phyloP scores from a whole-genome alignment of 768 basidiomycete species.

The Lepiota brunneoincarnata region DNA sequence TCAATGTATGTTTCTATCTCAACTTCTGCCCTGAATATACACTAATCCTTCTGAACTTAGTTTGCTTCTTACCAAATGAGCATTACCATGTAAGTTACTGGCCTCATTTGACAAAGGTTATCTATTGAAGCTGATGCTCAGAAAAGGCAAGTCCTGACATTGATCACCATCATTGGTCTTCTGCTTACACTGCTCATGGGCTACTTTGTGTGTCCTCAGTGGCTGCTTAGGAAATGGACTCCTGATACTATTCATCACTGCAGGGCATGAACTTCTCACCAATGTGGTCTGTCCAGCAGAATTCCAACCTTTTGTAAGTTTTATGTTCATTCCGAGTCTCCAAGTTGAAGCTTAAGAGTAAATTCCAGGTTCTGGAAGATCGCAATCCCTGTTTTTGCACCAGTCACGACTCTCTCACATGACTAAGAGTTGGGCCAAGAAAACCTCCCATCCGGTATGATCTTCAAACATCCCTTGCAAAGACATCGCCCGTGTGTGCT shows the following conservation, averaged over 20 bases:
- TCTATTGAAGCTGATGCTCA: constrained; percentile 2
- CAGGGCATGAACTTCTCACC: constrained; percentile 66
- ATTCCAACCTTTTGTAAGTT: constrained; percentile 47
- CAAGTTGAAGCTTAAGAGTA: neutral
- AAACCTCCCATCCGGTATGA: constrained; percentile 26
- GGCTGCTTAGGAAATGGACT: neutral
- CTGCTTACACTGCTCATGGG: constrained; percentile 69
- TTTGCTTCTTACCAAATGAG: constrained; percentile 76
- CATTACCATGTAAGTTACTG: constrained; percentile 55
- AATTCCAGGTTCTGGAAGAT: constrained; percentile 61
- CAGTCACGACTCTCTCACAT: constrained; percentile 48
- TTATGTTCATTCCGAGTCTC: neutral
- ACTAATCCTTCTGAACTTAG: constrained; percentile 29
- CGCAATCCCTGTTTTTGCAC: constrained; percentile 54
- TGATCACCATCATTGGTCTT: constrained; percentile 69
- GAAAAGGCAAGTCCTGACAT: constrained; percentile 58
- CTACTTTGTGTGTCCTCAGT: constrained; percentile 45
- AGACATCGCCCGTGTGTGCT: neutral
- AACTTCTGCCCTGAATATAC: neutral
- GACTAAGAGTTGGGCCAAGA: constrained; percentile 34
- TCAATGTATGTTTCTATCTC: constrained; percentile 51
- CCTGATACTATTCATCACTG: neutral
- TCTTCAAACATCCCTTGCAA: neutral
- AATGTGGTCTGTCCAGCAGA: constrained; percentile 47
- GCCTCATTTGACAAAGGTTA: neutral